Base-by-base conservation (phyloP, 202 grass and related monocot genomes). In the Cymbopogon flexuosus region DNA sequence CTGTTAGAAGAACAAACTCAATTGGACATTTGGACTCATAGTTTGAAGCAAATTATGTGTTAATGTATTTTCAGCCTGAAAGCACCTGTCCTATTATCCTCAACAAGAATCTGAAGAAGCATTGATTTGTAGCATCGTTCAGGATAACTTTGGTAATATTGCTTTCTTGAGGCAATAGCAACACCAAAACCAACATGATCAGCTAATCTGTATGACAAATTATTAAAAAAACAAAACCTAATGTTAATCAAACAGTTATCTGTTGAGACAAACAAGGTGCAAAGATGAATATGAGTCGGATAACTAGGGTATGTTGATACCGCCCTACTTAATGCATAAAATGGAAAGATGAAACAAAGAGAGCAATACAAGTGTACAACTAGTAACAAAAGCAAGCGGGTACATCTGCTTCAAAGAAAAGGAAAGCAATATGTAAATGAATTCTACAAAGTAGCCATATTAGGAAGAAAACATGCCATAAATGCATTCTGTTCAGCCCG, bases 131-230 rank as follows among this genome's bases (percentile, higher is more conserved):
- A 97, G 73, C 84, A 84, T 80, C 91, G 83, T 62, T 92, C 85
- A 61, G 91, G 87, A 41, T 88, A 97, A 74, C 76, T 91, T 73
- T 75, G 70, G 19, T 82, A 84, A 84, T 93, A 97, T 85, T 97
- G 87, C 24, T 79, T 80, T 18, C 66, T 36, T 36, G 89, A 76
- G 75, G 91, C 87, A 79, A 76, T 39, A 4, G 84, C 85, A 66
- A 90, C 89, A 77, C 81, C 81, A 81, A 97, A 88, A 70, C 91
- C 94, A 83, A 90, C 86, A 77, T 90, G 87, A 90, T 97, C 94
- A 39, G 70, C 62, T 68, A 94, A 72, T 77, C 91, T 97, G 85
- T 22, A 81, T 5, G 37, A 56, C 0, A 61, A 65, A 27, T 85
- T 75, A 76, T 80, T 18, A 56, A 62, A 57, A 27, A 27, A 27